phyloP scores from a whole-genome alignment of 192 early-diverging fungal genomes.

The Podila verticillata region DNA sequence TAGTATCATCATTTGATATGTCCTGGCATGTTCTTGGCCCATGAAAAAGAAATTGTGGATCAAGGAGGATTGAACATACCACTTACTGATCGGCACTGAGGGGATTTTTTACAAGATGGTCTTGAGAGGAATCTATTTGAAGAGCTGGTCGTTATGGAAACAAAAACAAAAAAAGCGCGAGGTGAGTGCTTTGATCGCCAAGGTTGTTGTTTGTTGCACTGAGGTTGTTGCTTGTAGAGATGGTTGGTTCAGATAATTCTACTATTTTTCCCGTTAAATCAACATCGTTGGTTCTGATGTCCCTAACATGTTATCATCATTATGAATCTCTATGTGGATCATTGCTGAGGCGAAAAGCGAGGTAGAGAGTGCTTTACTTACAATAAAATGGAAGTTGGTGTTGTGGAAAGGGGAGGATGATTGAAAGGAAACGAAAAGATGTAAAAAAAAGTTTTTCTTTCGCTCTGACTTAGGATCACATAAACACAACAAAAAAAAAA shows the following conservation, averaged over 20 bases:
- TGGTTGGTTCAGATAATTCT: constrained; percentile 7
- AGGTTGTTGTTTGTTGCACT: neutral
- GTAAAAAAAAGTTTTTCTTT: no score
- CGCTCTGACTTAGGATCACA: no score
- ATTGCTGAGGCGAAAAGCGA: neutral
- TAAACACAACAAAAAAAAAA: no score
- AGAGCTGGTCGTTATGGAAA: no score
- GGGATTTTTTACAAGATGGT: neutral
- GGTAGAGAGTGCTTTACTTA: neutral
- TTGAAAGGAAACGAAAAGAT: no score
- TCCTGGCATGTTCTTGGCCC: neutral
- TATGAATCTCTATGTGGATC: neutral
- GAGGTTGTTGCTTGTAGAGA: neutral
- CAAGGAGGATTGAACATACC: neutral
- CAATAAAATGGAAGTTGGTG: no score
- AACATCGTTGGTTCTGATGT: neutral
- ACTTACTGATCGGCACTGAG: neutral
- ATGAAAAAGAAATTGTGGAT: neutral
- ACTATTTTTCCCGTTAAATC: constrained; percentile 12
- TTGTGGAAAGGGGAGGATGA: no score
- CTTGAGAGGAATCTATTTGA: neutral
- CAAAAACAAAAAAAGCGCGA: no score
- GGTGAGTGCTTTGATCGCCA: no score
- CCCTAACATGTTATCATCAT: constrained; percentile 11
- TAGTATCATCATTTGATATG: constrained; percentile 16